Percentiles rank a stretch among this genome's conserved stretches.
phyloP scores from a whole-genome alignment of 2,329 filamentous ascomycete genomes.

The Exophiala calicioides region DNA sequence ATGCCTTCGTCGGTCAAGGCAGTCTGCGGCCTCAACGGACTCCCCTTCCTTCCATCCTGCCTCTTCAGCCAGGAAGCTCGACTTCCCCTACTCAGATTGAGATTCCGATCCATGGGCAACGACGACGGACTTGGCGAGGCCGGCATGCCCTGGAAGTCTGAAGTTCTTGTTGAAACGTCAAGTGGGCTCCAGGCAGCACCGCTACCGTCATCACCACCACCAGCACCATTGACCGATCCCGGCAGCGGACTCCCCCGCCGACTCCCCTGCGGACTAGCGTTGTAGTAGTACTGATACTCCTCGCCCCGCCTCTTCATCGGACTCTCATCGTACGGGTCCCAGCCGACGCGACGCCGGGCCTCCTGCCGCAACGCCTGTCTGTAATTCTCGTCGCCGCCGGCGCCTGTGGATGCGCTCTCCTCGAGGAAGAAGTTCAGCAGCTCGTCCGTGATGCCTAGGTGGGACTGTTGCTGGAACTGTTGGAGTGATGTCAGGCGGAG shows the following conservation, averaged over 20 bases:
- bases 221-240: background rate
- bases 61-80: conserved; percentile 24
- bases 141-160: conserved; percentile 36
- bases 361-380: conserved; percentile 62
- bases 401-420: conserved; percentile 66
- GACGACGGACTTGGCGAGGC: conserved; percentile 26
- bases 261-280: conserved; percentile 29
- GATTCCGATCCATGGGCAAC: conserved; percentile 27
- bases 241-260: conserved; percentile 1
- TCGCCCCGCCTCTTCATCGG: conserved; percentile 67
- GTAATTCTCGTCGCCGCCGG: conserved; percentile 62
- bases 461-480: conserved; percentile 86
- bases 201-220: no score
- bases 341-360: conserved; percentile 64
- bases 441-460: conserved; percentile 87
- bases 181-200: conserved; percentile 22
- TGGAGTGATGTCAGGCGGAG: conserved; percentile 83
- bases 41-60: conserved; percentile 35
- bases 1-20: conserved; percentile 36
- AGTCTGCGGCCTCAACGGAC: conserved; percentile 38
- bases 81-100: conserved; percentile 25
- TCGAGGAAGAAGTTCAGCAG: conserved; percentile 84
- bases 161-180: conserved; percentile 9
- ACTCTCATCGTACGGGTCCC: conserved; percentile 72
- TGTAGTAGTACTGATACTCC: conserved; percentile 60